phyloP scores from a whole-genome alignment of 768 basidiomycete genomes.

The Collybia nuda region DNA sequence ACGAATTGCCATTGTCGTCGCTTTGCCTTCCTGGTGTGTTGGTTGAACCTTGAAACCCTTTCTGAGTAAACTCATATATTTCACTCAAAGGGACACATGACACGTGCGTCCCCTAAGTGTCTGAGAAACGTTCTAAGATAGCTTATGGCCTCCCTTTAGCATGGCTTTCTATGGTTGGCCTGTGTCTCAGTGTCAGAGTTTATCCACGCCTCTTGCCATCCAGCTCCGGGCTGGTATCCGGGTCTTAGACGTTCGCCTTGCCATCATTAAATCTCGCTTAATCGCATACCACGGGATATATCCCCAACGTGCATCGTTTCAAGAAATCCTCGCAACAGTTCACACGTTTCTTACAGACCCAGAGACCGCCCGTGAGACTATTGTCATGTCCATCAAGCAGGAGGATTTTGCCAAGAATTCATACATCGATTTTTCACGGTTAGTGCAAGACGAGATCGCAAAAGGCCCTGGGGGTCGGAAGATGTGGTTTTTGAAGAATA shows the following conservation, averaged over 20 bases:
- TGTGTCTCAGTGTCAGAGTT: constrained; percentile 82
- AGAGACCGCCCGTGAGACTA: constrained; percentile 60
- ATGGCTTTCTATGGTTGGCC: constrained; percentile 88
- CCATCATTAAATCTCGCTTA: constrained; percentile 60
- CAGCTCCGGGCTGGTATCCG: constrained; percentile 83
- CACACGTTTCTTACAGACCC: constrained; percentile 64
- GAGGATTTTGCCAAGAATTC: constrained; percentile 63
- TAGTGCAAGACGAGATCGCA: constrained; percentile 66
- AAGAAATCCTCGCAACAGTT: constrained; percentile 59
- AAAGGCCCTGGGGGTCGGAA: constrained; percentile 49
- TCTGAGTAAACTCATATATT: constrained; percentile 4
- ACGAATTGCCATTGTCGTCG: constrained; percentile 66
- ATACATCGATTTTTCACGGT: constrained; percentile 52
- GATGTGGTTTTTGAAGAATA: constrained; percentile 84
- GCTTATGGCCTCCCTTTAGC: constrained; percentile 28
- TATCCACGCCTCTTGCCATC: constrained; percentile 52
- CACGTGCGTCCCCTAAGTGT: constrained; percentile 42
- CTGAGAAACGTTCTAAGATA: not conserved
- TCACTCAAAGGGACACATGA: constrained; percentile 65
- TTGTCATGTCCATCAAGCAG: constrained; percentile 89
- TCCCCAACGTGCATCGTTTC: constrained; percentile 69
- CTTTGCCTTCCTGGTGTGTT: constrained; percentile 74
- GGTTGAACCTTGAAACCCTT: constrained; percentile 9
- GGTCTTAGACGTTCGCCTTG: constrained; percentile 78
- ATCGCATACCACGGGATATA: constrained; percentile 80